phyloP scores from a whole-genome alignment of 2,329 filamentous ascomycete species.

The Thielaviopsis punctulata region DNA sequence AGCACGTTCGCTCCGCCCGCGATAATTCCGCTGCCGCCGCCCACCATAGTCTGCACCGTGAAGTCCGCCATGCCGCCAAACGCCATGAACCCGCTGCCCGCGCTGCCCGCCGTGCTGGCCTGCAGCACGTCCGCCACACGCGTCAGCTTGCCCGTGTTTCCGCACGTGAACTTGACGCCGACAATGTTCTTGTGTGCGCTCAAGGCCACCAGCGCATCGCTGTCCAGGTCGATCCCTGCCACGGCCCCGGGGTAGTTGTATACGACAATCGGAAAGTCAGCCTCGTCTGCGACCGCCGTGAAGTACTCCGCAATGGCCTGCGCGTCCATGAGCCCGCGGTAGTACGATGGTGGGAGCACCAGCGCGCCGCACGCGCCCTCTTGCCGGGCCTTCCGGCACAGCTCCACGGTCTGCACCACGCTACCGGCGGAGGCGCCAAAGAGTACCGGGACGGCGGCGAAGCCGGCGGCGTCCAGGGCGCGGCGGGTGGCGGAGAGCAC shows the following conservation, averaged over 20 bases:
- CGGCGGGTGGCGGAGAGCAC: constrained; percentile 65
- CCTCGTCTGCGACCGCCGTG: constrained; percentile 55
- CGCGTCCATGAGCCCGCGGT: constrained; percentile 60
- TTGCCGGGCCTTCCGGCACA: constrained; percentile 46
- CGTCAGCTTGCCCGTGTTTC: constrained; percentile 77
- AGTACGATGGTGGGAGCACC: constrained; percentile 69
- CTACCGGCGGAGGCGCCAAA: constrained; percentile 69
- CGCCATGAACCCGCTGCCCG: constrained; percentile 58
- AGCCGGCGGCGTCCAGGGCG: constrained; percentile 67
- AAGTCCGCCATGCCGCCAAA: constrained; percentile 83
- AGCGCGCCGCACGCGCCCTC: constrained; percentile 69
- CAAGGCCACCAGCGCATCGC: constrained; percentile 65
- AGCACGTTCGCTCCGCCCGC: constrained; percentile 74
- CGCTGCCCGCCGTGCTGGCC: constrained; percentile 45
- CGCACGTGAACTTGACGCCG: constrained; percentile 84
- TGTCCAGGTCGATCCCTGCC: constrained; percentile 77
- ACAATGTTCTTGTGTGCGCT: constrained; percentile 69
- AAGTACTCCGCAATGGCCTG: constrained; percentile 58
- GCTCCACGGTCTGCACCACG: constrained; percentile 62
- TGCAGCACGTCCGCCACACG: constrained; percentile 58
- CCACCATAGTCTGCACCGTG: constrained; percentile 62
- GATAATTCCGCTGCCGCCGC: constrained; percentile 69
- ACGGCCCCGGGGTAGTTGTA: constrained; percentile 90
- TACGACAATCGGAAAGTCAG: constrained; percentile 60
- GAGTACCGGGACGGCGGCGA: constrained; percentile 59